Evolutionary conservation across 129 eudicot genomes (phyloP).

Genomic region (Cynara cardunculus): DNA sequence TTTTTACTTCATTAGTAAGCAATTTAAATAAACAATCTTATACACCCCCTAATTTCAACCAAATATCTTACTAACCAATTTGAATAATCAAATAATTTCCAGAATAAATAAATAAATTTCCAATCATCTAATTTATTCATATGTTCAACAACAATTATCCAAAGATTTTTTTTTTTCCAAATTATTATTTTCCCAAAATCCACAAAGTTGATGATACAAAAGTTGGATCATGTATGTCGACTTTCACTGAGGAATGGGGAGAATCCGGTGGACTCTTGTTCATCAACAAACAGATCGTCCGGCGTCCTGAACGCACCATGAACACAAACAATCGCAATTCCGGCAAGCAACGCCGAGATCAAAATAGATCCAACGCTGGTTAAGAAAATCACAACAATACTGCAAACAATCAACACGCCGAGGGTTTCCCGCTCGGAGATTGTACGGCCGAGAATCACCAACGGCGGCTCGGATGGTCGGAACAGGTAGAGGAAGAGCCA

Average conservation of each 20-base stretch:
- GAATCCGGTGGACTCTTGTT: conserved; percentile 60
- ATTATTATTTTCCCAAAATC: not conserved
- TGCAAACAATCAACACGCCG: conserved; percentile 34
- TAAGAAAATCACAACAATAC: conserved; percentile 60
- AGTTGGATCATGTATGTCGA: not conserved
- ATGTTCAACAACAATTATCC: not conserved
- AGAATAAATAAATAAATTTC: not conserved
- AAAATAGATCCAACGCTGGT: conserved; percentile 83
- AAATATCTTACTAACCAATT: not conserved
- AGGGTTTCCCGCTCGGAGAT: conserved; percentile 38
- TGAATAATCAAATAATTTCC: not conserved
- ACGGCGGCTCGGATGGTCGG: conserved; percentile 40
- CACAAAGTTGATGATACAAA: not conserved
- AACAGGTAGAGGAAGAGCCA: conserved; percentile 63
- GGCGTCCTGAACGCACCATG: conserved; percentile 82
- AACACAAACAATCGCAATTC: conserved; percentile 48
- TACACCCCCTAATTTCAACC: no score
- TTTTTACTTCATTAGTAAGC: no score
- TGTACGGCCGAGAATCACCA: conserved; percentile 36
- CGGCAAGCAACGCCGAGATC: conserved; percentile 65
- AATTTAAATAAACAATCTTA: no score
- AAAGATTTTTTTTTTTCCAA: no score
- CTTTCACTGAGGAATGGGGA: conserved; percentile 48
- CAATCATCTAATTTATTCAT: not conserved
- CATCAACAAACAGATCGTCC: conserved; percentile 87